Evolutionary conservation across 352 stramenopile genomes (phyloP).

Genomic region (Peronospora farinosa): DNA sequence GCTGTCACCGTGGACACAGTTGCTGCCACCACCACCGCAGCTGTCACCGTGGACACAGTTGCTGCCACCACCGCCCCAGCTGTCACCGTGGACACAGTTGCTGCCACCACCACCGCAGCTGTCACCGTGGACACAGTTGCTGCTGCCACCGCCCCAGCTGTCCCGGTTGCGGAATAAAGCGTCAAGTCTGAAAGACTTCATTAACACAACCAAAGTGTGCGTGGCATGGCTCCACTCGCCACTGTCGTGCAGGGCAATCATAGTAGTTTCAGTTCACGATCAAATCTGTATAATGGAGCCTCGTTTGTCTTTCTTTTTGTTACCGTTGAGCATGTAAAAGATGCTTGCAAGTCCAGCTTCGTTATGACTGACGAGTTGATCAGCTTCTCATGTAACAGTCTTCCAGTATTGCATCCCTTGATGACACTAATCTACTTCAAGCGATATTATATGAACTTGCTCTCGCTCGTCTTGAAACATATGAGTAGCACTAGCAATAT

Average conservation of each 20-base stretch:
- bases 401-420: no score
- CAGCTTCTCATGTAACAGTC: no score
- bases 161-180: constrained; percentile 21
- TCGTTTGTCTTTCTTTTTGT: constrained; percentile 6
- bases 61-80: constrained; percentile 16
- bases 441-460: no score
- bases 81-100: constrained; percentile 16
- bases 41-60: constrained; percentile 16
- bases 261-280: constrained; percentile 20
- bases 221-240: constrained; percentile 6
- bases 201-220: constrained; percentile 12
- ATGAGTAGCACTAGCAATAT: no score
- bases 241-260: constrained; percentile 5
- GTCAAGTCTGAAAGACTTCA: constrained; percentile 3
- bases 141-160: constrained; percentile 13
- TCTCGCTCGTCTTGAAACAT: no score
- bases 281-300: constrained; percentile 26
- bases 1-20: constrained; percentile 17
- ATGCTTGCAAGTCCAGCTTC: no score
- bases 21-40: constrained; percentile 16
- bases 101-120: constrained; percentile 15
- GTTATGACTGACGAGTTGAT: no score
- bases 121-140: constrained; percentile 18
- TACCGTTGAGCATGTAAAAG: no score
- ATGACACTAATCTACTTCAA: no score